Base-by-base conservation (phyloP, 2,329 filamentous ascomycete genomes). In the Claviceps purpurea region DNA sequence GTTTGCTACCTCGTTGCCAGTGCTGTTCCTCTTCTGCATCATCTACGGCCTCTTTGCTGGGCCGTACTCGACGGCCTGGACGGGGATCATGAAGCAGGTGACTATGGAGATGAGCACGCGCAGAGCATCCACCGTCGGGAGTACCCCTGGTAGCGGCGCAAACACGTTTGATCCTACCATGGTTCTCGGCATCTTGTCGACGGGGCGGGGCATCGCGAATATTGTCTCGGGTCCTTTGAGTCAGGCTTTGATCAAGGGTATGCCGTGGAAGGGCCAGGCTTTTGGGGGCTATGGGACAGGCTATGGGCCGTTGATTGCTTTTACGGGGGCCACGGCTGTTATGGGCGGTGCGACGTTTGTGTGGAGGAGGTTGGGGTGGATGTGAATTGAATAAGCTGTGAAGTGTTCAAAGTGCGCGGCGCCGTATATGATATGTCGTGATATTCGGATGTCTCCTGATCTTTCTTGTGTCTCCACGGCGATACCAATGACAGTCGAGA, bases 41-140 rank as follows among this genome's bases (percentile, higher is more conserved):
- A 67, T 75, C 4, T 86, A 82, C 59, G 83, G 82, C 0, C 70
- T 85, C 57, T 85, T 84, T 51, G 81, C 81, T 0, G 79, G 81
- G 0, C 76, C 78, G 0, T 86, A 81, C 60, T 78, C 77, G 2
- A 76, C 77, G 1, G 77, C 79, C 0, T 86, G 81, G 81, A 72
- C 76, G 0, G 78, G 78, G 0, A 71, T 79, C 57, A 76, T 76
- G 73, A 66, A 61, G 41, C 69, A 74, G 52, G 59, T 74, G 8
- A 49, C 51, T 13, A 37, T 50, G 34, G 54, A 52, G 51, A 52
- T 50, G 34, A 20, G 44, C 24, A 43, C 13, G 6, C 18, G n/a
- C 20, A 47, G 49, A 34, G 11, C 30, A 11, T 11, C 30, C 11
- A 44, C 50, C 13, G 59, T 54, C 20, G 42, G 10, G 10, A 2